Base-by-base conservation (phyloP, 202 grass and related monocot species). In the Tripidium arundinaceum region DNA sequence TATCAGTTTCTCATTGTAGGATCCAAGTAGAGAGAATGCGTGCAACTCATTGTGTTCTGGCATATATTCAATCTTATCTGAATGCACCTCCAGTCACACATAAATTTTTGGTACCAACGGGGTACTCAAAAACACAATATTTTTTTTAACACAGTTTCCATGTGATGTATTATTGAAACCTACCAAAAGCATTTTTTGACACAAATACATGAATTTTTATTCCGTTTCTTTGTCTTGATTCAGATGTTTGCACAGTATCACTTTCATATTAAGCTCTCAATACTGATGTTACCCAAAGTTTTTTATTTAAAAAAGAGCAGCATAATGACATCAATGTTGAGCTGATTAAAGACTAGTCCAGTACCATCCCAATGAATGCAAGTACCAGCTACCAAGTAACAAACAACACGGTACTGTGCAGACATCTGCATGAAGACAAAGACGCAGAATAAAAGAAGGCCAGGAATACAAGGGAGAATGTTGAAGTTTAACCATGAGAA, bases 321-420 rank as follows among this genome's bases (percentile, higher is more conserved):
- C n/a, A 81, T 41, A 81, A 75, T 31, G 11, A 36, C 9, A 38
- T 36, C 36, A 5, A 22, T 25, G 26, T 21, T 83, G 46, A 57
- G 46, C 7, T 57, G 15, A 55, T 75, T 67, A 41, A 83, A 66
- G 11, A 66, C 54, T 13, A 43, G 9, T 75, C 40, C 8, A 86
- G 46, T 37, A 34, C 28, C 58, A 19, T 54, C 41, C 24, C 52
- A 11, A 36, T 43, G 28, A 36, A 70, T 47, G 67, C 55, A 43
- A 81, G 38, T 21, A 70, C 25, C 22, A 59, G 71, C 26, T 29
- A 70, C 18, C 22, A 81, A 70, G 19, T 11, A 72, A 45, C 11
- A 62, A 46, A 70, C 9, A 70, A 49, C 47, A 77, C 6, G 2
- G 26, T 77, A 78, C 2, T 71, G 15, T 40, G 40, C 8, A 49